Conservation (phyloP, 768 basidiomycete genomes). For the Podaxis sp. region DNA sequence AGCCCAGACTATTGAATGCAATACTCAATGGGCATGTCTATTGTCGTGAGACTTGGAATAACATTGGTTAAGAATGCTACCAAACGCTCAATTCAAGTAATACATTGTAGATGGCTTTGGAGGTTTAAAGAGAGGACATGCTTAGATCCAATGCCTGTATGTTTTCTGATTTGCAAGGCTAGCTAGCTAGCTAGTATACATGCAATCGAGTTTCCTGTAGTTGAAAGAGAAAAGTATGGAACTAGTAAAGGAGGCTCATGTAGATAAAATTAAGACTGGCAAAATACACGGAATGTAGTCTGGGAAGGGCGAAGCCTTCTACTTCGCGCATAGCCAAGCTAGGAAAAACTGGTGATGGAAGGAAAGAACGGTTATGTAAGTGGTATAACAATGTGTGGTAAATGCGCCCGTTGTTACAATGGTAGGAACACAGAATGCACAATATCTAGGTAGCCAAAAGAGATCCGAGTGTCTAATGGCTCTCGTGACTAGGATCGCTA, state of each 20-base stretch:
- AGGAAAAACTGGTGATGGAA: neutral
- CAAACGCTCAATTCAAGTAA: no score
- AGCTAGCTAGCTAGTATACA: neutral
- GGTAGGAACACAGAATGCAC: neutral
- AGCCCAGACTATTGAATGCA: no score
- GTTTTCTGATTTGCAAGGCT: neutral
- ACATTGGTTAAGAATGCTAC: no score
- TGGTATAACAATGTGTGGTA: neutral
- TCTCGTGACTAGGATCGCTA: conserved; percentile 1
- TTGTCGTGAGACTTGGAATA: no score
- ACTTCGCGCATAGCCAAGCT: neutral
- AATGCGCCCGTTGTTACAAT: neutral
- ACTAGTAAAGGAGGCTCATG: neutral
- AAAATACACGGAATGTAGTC: neutral
- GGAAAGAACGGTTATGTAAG: neutral
- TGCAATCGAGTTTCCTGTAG: neutral
- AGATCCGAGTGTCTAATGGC: neutral
- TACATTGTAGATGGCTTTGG: neutral
- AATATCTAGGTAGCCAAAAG: neutral
- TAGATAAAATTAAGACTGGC: neutral
- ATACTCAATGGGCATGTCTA: no score
- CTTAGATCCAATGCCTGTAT: neutral
- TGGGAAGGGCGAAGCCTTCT: neutral
- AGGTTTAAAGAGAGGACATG: neutral
- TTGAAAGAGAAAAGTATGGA: neutral